Conservation (phyloP, 2,329 filamentous ascomycete genomes). For the Dactylellina haptotyla region DNA sequence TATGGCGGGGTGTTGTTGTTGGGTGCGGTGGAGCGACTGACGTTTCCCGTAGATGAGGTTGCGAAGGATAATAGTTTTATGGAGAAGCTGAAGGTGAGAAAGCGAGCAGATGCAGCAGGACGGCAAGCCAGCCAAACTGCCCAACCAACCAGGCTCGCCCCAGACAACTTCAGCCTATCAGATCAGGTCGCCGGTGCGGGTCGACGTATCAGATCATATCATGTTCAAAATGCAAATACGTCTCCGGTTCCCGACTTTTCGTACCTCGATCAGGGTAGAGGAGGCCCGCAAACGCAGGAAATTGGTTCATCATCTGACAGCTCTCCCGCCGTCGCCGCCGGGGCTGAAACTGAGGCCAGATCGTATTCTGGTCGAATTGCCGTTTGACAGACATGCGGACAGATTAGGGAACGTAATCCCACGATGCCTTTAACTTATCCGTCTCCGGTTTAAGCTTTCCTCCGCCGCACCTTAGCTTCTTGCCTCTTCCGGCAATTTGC, state of each 20-base stretch:
- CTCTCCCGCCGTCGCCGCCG: too few species aligned
- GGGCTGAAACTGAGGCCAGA: slow-evolving; percentile 2
- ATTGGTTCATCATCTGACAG: background rate
- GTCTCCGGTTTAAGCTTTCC: slow-evolving; percentile 5
- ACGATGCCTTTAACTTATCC: background rate
- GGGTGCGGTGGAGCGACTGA: background rate
- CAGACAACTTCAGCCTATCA: slow-evolving; percentile 23
- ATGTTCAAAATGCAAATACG: background rate
- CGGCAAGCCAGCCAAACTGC: too few species aligned
- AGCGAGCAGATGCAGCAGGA: slow-evolving; percentile 28
- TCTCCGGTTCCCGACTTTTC: too few species aligned
- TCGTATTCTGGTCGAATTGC: too few species aligned
- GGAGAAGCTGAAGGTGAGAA: slow-evolving; percentile 22
- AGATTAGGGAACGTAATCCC: too few species aligned
- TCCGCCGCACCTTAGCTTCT: background rate
- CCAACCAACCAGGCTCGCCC: too few species aligned
- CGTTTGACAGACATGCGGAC: too few species aligned
- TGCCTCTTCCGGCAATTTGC: background rate
- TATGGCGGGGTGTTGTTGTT: slow-evolving; percentile 8
- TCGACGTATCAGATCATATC: slow-evolving; percentile 7
- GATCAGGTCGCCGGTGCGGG: background rate
- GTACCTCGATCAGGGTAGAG: too few species aligned
- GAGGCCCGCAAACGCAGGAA: background rate
- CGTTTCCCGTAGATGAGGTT: background rate
- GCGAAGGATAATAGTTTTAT: slow-evolving; percentile 23